Evolutionary conservation across 495 filamentous ascomycete species (phyloP).

Genomic region (Aspergillus incahuasiensis): DNA sequence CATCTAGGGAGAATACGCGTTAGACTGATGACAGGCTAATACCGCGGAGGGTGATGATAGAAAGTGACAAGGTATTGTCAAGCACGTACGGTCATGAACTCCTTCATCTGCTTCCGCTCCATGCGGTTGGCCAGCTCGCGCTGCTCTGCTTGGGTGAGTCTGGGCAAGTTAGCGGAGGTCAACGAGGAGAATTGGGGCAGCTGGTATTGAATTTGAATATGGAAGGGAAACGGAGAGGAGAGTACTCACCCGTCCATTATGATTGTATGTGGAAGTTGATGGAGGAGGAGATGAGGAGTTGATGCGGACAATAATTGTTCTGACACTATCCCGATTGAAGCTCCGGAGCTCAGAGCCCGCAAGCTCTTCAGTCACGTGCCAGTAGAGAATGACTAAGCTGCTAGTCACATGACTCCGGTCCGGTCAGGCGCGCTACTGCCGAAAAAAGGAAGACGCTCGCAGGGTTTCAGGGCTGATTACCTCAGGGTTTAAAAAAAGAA

Average conservation of each 20-base stretch:
- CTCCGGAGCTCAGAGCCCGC: conserved; percentile 31
- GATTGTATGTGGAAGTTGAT: conserved; percentile 8
- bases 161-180: conserved; percentile 17
- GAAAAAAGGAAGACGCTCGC: background rate
- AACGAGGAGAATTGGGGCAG: background rate
- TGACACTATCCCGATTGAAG: conserved; percentile 2
- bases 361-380: conserved; percentile 28
- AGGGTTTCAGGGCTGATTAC: background rate
- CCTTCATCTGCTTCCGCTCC: conserved; percentile 96
- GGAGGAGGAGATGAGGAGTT: background rate
- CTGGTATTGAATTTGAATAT: background rate
- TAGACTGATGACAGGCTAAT: too few species aligned
- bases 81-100: conserved; percentile 92
- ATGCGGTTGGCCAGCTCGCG: conserved; percentile 87
- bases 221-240: background rate
- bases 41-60: too few species aligned
- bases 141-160: conserved; percentile 76
- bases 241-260: conserved; percentile 46
- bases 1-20: conserved; percentile 55
- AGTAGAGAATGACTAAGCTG: conserved; percentile 12
- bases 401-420: conserved; percentile 6
- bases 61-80: too few species aligned
- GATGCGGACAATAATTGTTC: conserved; percentile 10
- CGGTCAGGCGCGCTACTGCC: background rate
- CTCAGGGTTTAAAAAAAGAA: conserved; percentile 22